Conservation (phyloP, 2,329 filamentous ascomycete species). For the Anthostomella pinea region DNA sequence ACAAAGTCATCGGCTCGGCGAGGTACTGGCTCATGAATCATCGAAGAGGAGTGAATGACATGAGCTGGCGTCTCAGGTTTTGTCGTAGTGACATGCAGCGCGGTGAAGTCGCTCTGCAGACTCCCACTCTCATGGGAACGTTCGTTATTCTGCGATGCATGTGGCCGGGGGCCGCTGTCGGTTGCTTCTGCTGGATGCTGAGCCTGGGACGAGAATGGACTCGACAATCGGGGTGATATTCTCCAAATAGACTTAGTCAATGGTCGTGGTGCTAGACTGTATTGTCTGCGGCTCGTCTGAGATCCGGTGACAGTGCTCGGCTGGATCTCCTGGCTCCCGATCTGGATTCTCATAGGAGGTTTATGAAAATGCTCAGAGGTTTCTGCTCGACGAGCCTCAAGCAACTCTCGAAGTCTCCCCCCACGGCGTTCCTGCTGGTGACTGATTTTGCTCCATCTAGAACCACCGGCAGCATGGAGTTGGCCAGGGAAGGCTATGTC, state of each 20-base stretch:
- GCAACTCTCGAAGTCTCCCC: constrained; percentile 7
- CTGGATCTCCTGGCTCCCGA: constrained; percentile 35
- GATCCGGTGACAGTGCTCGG: constrained; percentile 18
- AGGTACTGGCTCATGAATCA: constrained; percentile 26
- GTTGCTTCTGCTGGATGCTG: constrained; percentile 5
- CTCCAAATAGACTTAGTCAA: constrained; percentile 6
- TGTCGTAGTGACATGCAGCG: too few species aligned
- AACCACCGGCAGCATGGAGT: constrained; percentile 15
- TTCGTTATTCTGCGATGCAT: not conserved
- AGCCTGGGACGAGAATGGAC: constrained; percentile 13
- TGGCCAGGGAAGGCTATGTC: constrained; percentile 28
- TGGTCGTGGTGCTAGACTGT: constrained; percentile 11
- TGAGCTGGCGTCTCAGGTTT: constrained; percentile 20
- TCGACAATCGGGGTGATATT: constrained; percentile 9
- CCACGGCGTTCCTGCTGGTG: constrained; percentile 6
- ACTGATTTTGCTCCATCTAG: constrained; percentile 22
- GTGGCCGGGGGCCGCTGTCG: not conserved
- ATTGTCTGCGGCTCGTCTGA: constrained; percentile 15
- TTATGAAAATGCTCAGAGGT: constrained; percentile 1
- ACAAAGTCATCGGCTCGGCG: constrained; percentile 16
- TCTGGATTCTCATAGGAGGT: constrained; percentile 28
- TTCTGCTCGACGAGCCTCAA: not conserved
- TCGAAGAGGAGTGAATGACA: constrained; percentile 22
- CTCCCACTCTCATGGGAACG: too few species aligned
- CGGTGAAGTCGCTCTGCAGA: too few species aligned